These are phyloP conservation scores for Alternaria dauci DNA, from an alignment of 2,329 filamentous ascomycete genomes.

Conservation along the genomic window DNA sequence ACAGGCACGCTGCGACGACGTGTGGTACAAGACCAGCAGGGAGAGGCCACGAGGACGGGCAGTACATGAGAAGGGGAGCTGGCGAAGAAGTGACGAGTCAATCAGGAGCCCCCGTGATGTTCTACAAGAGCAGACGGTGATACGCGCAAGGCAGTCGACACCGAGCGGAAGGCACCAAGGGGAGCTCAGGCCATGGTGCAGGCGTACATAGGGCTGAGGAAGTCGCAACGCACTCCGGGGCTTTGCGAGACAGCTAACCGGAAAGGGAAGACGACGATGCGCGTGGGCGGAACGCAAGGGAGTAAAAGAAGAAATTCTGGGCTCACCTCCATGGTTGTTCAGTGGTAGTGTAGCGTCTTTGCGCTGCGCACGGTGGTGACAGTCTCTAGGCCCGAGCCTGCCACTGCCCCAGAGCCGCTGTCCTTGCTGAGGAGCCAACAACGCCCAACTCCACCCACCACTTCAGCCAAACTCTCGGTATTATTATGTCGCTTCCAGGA, in stretches of 20 bases:
- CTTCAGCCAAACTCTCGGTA: constrained; percentile 5
- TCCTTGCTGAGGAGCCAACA: constrained; percentile 5
- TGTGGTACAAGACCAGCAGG: constrained; percentile 32
- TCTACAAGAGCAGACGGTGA: constrained; percentile 46
- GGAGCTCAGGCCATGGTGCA: constrained; percentile 42
- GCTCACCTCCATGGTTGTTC: constrained; percentile 47
- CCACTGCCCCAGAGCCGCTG: constrained; percentile 13
- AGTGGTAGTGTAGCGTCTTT: constrained; percentile 35
- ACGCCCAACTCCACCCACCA: constrained; percentile 8
- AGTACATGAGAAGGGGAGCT: constrained; percentile 16
- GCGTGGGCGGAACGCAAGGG: constrained; percentile 18
- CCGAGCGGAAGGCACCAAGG: constrained; percentile 22
- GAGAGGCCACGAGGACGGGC: constrained; percentile 25
- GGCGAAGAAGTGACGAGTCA: constrained; percentile 28
- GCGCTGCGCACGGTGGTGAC: constrained; percentile 43
- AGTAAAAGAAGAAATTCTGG: constrained; percentile 29
- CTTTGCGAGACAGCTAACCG: constrained; percentile 7
- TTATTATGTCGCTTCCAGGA: not conserved
- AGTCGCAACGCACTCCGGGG: constrained; percentile 22
- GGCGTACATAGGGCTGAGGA: constrained; percentile 38
- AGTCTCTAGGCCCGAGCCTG: constrained; percentile 28
- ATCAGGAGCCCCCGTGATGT: constrained; percentile 42
- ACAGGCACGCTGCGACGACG: constrained; percentile 37
- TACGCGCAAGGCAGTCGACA: constrained; percentile 37
- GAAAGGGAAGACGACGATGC: constrained; percentile 17